Evolutionary conservation across 805 yeast genomes (phyloP).

Genomic region (Candida stauntonica): DNA sequence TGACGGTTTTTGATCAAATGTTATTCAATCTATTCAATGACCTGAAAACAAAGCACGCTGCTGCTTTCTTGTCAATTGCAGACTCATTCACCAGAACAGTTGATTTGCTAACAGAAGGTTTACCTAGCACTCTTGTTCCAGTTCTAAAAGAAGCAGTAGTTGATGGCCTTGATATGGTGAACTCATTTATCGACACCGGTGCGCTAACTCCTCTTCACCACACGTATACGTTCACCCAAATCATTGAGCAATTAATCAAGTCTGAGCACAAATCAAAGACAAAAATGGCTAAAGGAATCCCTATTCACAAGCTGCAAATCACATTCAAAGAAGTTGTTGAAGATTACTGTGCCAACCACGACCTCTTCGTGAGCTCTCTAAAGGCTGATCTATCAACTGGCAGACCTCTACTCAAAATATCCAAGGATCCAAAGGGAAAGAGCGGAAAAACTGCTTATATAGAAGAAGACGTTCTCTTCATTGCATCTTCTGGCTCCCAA

Average conservation of each 20-base stretch:
- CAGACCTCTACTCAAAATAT: constrained; percentile 40
- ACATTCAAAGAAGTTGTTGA: constrained; percentile 65
- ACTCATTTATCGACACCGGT: constrained; percentile 25
- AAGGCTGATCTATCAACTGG: constrained; percentile 32
- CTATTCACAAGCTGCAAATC: constrained; percentile 38
- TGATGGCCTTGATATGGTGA: constrained; percentile 30
- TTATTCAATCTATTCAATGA: too few relatives aligned
- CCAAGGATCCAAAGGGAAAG: constrained; percentile 30
- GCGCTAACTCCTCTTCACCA: constrained; percentile 10
- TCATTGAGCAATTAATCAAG: background rate
- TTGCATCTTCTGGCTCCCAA: constrained; percentile 27
- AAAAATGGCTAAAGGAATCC: constrained; percentile 31
- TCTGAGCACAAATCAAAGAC: background rate
- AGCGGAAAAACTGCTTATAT: constrained; percentile 43
- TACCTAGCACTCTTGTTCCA: background rate
- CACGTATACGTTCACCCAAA: constrained; percentile 1
- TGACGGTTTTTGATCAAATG: too few relatives aligned
- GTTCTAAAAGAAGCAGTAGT: constrained; percentile 15
- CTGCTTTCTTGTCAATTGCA: too few relatives aligned
- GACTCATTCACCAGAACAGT: background rate
- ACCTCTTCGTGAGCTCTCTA: constrained; percentile 30
- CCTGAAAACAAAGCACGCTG: too few relatives aligned
- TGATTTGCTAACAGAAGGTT: background rate
- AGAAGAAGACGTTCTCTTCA: constrained; percentile 63
- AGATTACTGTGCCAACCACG: constrained; percentile 49